Percentiles rank a stretch among this genome's conserved stretches.
These are phyloP conservation scores for Calocybe cyanea DNA, from an alignment of 768 basidiomycete species.

Conservation along the genomic window DNA sequence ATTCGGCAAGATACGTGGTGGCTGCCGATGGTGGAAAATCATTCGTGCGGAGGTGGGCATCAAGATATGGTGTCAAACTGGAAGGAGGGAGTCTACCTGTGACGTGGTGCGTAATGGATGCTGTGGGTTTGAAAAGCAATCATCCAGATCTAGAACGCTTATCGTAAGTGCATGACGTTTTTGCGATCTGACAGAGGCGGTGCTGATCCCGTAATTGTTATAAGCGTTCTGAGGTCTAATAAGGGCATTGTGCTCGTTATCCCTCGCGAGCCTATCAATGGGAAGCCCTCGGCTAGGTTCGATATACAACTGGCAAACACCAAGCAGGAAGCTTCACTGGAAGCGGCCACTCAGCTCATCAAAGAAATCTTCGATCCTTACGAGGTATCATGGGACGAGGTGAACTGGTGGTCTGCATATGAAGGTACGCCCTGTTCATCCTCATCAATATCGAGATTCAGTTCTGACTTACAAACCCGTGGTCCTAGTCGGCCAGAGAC, in stretches of 20 bases:
- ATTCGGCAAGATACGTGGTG: slow-evolving; percentile 9
- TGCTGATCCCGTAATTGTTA: not conserved
- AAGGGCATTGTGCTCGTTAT: slow-evolving; percentile 15
- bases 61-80: slow-evolving; percentile 8
- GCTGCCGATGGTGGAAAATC: slow-evolving; percentile 15
- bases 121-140: slow-evolving; percentile 12
- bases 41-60: slow-evolving; percentile 14
- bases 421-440: slow-evolving; percentile 14
- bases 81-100: slow-evolving; percentile 13
- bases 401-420: slow-evolving; percentile 17
- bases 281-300: slow-evolving; percentile 17
- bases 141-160: slow-evolving; percentile 14
- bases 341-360: slow-evolving; percentile 9
- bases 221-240: slow-evolving; percentile 11
- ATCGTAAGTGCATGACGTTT: slow-evolving; percentile 4
- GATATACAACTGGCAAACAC: slow-evolving; percentile 16
- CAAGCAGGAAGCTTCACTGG: slow-evolving; percentile 13
- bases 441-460: too few species aligned
- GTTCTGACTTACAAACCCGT: too few species aligned
- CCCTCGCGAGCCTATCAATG: slow-evolving; percentile 15
- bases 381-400: slow-evolving; percentile 14
- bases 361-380: slow-evolving; percentile 14
- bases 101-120: slow-evolving; percentile 16
- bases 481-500: slow-evolving; percentile 11
- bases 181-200: too few species aligned